Percentiles rank a stretch among this genome's conserved stretches.
These are phyloP conservation scores for Nakazawaea ishiwadae DNA, from an alignment of 805 yeast species.

Conservation along the genomic window DNA sequence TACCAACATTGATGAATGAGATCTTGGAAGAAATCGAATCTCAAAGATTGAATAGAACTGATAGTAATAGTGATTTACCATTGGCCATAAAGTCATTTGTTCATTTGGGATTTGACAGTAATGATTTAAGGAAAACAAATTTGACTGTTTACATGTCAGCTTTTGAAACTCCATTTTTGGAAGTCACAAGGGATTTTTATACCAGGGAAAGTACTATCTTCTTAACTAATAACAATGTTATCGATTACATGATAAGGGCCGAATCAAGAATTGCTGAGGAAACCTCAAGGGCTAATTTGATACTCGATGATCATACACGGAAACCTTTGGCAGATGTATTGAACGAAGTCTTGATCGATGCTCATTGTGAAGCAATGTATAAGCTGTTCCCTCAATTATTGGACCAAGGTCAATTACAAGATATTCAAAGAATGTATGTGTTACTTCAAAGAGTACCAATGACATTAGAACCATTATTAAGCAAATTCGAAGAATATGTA, in stretches of 20 bases:
- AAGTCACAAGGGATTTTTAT: conserved; percentile 63
- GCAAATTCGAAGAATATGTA: conserved; percentile 68
- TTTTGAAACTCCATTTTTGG: conserved; percentile 76
- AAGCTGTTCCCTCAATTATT: conserved; percentile 72
- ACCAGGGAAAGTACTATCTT: conserved; percentile 62
- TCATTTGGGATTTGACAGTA: conserved; percentile 82
- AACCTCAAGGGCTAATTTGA: conserved; percentile 67
- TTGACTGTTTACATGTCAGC: conserved; percentile 73
- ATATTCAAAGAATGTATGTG: conserved; percentile 72
- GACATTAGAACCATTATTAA: conserved; percentile 75
- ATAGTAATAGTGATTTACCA: conserved; percentile 61
- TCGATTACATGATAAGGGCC: conserved; percentile 86
- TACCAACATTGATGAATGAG: conserved; percentile 57
- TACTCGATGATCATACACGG: conserved; percentile 83
- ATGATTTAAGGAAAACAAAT: conserved; percentile 82
- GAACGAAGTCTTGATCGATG: conserved; percentile 70
- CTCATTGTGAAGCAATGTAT: conserved; percentile 73
- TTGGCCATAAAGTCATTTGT: conserved; percentile 84
- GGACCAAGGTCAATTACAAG: conserved; percentile 65
- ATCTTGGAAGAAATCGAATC: conserved; percentile 69
- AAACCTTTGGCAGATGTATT: conserved; percentile 70
- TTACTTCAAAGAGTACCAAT: conserved; percentile 74
- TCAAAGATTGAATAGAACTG: conserved; percentile 76
- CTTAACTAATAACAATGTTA: conserved; percentile 71
- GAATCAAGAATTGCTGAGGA: conserved; percentile 82